Base-by-base conservation (phyloP, 352 stramenopile species). In the Nothophytophthora sp. region DNA sequence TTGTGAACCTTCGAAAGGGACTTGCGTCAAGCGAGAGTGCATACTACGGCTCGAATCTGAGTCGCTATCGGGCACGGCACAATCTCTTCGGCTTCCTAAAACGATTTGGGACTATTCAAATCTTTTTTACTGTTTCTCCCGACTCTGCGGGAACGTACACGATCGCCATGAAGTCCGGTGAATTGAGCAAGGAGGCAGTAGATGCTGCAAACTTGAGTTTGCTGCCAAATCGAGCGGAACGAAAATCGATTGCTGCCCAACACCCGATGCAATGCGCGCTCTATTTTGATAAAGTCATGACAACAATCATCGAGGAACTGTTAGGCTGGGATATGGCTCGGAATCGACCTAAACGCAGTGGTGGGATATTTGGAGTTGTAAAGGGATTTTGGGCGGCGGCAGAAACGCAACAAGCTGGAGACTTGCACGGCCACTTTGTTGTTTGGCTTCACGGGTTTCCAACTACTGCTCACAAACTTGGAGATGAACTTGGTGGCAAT, bases 371-470 rank as follows among this genome's bases (percentile, higher is more conserved):
- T 51, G 54, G 60, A 6, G 35, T 60, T 18, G 52, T 63, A 22
- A n/a, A 48, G 12, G 59, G 47, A 8, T 60, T 56, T 60, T 12
- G 33, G 30, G 47, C 34, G 9, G 41, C 60, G 10, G 49, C 47
- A 22, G 55, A 71, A 40, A 71, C 62, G 0, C 55, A 71, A 45
- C 23, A 42, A 9, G 47, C 51, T 12, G 62, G 62, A 11, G 55
- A 71, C 25, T 28, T 71, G 3, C 62, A 67, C 28, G 55, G 55
- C 0, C 55, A 71, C 19, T 55, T 67, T 20, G 56, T 53, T 0
- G 46, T 70, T 10, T 70, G 61, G 61, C 33, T 70, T 1, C 42
- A 65, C 44, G 54, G 60, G 1, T 64, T 70, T 47, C 60, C 55
- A 5, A 30, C 50, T n/a, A 65, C 55, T 0, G 37, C 53, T 16